Base-by-base conservation (phyloP, 768 basidiomycete species). In the Kwoniella sp. region DNA sequence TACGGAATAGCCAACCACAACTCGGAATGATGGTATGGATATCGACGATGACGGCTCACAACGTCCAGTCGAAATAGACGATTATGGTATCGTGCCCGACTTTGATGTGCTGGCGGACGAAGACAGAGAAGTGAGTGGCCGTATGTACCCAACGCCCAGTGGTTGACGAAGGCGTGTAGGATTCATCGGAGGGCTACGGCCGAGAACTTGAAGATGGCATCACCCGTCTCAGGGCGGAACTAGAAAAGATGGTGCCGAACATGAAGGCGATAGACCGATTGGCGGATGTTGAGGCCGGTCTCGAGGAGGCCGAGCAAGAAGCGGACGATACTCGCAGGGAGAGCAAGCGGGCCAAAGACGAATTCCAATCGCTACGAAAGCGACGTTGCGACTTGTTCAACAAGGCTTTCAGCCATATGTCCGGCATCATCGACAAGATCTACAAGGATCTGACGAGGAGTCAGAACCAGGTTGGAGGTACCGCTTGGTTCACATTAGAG, bases 391-490 rank as follows among this genome's bases (percentile, higher is more conserved):
- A 96, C 53, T 72, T 93, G 20, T 98, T 98, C 79, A 91, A 92
- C 75, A 88, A 86, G 62, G 95, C 95, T 0, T 99, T 90, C 77
- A 86, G 84, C 56, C 92, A 99, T 65, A 98, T 99, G 50, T 88
- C 92, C 10, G 89, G 92, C 54, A 80, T 83, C 33, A 99, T 99
- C 59, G 92, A 96, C 67, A 80, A 85, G 57, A 92, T 98, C 0
- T 99, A 99, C 77, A 98, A 98, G 75, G 91, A 96, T 60, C 80
- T 98, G 14, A 98, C 95, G 0, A 98, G 93, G 75, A 91, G 89
- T 12, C 90, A 83, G 17, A 41, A 47, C 40, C 57, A 60, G 27
- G 54, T 59, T 9, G 93, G 93, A 38, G 95, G 95, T 60, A 89
- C 95, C 27, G 95, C 92, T 1, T 99, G 98, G 74, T 81, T 98